Base-by-base conservation (phyloP, 371 early-diverging fungal species). In the Mortierella sp. region DNA sequence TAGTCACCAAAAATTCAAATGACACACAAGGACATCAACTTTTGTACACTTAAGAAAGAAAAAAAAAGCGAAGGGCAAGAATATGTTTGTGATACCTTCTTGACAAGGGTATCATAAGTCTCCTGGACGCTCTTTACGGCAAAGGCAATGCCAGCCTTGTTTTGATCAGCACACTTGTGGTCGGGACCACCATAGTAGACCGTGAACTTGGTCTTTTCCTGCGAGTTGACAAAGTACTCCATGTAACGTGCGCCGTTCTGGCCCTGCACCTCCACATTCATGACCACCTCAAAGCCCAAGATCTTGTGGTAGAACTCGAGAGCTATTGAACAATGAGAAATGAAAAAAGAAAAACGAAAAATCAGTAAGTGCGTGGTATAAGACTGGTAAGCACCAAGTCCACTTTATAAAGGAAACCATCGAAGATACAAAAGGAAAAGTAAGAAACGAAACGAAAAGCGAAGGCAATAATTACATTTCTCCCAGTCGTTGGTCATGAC, bases 231-330 rank as follows among this genome's bases (percentile, higher is more conserved):
- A 8, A 64, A 14, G 16, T 70, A 74, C 55, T 82, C 79, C 63
- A 77, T 65, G 43, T 78, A 82, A 24, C 76, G 70, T 1, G 52
- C 64, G 2, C 68, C 74, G 10, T 73, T 74, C 19, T 40, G 52
- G 34, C 39, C 55, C 11, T 37, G 24, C 1, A 45, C 61, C n/a
- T 68, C 61, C 4, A 71, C 70, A 58, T 82, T 78, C 41, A 48
- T 29, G 9, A 74, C 50, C 37, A 71, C 65, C n/a, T 68, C 64
- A 10, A 82, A 50, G 4, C 67, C 78, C 19, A 78, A 31, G 14
- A 53, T 82, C 44, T 82, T 69, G 37, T 34, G 58, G 52, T 82
- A 82, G 55, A 82, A 82, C 66, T 82, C 75, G 53, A 66, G 50
- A 2, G 82, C 81, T 77, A 47, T 14, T 1, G 7, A 22, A n/a